Evolutionary conservation across 2,329 filamentous ascomycete genomes (phyloP).

Genomic region (Exophiala sp.): DNA sequence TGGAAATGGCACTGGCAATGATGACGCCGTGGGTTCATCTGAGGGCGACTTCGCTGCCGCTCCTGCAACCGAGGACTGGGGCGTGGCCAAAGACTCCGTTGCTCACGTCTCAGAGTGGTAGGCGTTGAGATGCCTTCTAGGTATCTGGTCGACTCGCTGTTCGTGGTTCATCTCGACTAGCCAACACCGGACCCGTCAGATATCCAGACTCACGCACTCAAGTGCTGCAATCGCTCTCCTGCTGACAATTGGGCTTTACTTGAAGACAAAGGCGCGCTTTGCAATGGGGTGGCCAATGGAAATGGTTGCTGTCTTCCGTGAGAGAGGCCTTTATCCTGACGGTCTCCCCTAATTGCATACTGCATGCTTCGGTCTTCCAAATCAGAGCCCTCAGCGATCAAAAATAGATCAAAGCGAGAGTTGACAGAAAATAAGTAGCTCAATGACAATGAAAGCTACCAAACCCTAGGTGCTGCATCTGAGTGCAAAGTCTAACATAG

Average conservation of each 20-base stretch:
- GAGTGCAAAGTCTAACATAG: too few species aligned
- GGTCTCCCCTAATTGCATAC: not conserved
- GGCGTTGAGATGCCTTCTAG: not conserved
- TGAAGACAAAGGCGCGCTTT: too few species aligned
- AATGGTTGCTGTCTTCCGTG: too few species aligned
- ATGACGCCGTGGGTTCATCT: too few species aligned
- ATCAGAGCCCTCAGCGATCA: too few species aligned
- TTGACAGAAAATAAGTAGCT: not conserved
- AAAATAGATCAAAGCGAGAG: not conserved
- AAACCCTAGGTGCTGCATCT: too few species aligned
- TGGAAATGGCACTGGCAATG: not conserved
- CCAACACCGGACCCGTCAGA: not conserved
- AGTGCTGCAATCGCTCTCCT: not conserved
- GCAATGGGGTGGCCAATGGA: too few species aligned
- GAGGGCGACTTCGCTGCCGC: not conserved
- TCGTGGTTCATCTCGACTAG: too few species aligned
- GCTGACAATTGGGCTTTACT: too few species aligned
- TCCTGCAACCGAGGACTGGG: constrained; percentile 3
- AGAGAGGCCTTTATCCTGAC: too few species aligned
- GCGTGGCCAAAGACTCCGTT: constrained; percentile 9
- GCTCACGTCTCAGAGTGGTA: constrained; percentile 8
- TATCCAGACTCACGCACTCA: not conserved
- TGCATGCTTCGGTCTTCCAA: not conserved
- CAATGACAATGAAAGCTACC: not conserved
- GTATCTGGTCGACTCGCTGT: not conserved